Base-by-base conservation (phyloP, 2,329 filamentous ascomycete species). In the Colletotrichum tropicale region DNA sequence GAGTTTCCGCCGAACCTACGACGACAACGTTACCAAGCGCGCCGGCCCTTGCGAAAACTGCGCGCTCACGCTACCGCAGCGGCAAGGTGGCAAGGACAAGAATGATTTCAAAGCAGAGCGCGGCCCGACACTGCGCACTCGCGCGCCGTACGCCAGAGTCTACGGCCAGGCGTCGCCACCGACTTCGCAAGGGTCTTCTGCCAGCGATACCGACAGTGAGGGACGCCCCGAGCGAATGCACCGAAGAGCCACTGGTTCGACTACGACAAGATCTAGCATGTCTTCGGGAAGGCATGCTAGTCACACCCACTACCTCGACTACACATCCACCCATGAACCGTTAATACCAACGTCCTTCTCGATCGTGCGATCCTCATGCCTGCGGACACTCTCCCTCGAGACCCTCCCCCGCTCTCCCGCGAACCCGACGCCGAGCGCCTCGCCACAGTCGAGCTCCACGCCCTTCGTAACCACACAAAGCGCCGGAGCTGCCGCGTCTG, bases 31-130 rank as follows among this genome's bases (percentile, higher is more conserved):
- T 30, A 92, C 90, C 58, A 91, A 89, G 81, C 89, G 90, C 74
- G 91, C 92, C 68, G 90, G 89, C 9, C 92, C 92, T 26, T 94
- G 92, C 81, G 91, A 93, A 77, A 94, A 93, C 82, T 94, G 92
- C 81, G 92, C 92, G 74, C 88, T 94, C 80, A 94, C 92, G 1
- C 83, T 94, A 9, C 92, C 92, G 0, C 87, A 87, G 78, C 85
- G 86, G 65, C 86, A 87, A 70, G 81, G 84, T 28, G 71, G 78
- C 66, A 58, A 79, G 76, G 61, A 76, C 69, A 66, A 78, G 62
- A 73, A 70, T 73, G 81, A 81, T 28, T 64, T 81, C 71, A 82
- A 81, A 38, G 86, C 88, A n/a, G 80, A 81, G 3, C 85, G 86
- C n/a, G 86, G 87, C 3, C 91, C 91, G 34, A 92, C 90, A 6